phyloP scores from a whole-genome alignment of 2,329 filamentous ascomycete genomes.

The Botrytis hyacinthi region DNA sequence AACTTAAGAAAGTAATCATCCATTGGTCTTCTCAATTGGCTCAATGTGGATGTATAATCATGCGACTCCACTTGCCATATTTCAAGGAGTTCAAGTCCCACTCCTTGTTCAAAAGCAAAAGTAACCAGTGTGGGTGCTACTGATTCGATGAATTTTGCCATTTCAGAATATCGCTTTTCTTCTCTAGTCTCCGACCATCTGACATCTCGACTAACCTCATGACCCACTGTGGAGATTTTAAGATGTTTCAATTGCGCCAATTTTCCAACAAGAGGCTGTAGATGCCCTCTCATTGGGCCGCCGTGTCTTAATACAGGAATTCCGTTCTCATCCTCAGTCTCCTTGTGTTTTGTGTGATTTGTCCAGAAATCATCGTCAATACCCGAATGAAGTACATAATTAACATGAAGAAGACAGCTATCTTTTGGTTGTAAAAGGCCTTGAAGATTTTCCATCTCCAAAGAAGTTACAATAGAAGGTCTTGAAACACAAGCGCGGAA shows the following conservation, averaged over 20 bases:
- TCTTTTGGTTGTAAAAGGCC: background rate
- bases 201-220: background rate
- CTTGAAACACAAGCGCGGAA: background rate
- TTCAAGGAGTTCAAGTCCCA: background rate
- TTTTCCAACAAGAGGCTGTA: background rate
- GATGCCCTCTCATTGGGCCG: background rate
- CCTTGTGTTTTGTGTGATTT: background rate
- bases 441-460: background rate
- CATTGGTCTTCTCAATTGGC: background rate
- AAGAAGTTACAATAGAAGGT: background rate
- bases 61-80: background rate
- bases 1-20: background rate
- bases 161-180: background rate
- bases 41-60: background rate
- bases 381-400: accelerated
- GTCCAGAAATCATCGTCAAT: background rate
- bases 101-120: background rate
- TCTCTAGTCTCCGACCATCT: background rate
- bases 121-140: background rate
- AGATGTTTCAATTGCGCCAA: background rate
- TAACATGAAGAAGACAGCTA: background rate
- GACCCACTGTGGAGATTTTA: background rate
- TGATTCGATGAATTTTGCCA: background rate
- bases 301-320: background rate
- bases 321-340: background rate